phyloP scores from a whole-genome alignment of 2,329 filamentous ascomycete genomes.

The Tolypocladium amazonense region DNA sequence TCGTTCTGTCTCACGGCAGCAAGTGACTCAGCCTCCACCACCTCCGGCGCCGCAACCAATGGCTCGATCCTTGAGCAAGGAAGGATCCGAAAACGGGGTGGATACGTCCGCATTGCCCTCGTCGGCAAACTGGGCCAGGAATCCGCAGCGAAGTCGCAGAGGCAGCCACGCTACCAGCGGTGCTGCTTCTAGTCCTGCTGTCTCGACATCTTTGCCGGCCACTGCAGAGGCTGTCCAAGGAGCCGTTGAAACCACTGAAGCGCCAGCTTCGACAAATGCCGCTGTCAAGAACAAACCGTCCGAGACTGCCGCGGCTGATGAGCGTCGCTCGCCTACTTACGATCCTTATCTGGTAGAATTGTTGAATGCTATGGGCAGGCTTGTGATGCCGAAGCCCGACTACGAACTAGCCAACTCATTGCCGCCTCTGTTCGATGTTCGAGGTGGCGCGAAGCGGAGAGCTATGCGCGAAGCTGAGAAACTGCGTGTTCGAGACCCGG shows the following conservation, averaged over 20 bases:
- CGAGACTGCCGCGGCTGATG: slow-evolving; percentile 2
- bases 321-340: not conserved
- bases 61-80: slow-evolving; percentile 67
- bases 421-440: slow-evolving; percentile 73
- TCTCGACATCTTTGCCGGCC: slow-evolving; percentile 47
- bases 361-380: slow-evolving; percentile 23
- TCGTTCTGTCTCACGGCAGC: slow-evolving; percentile 42
- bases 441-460: slow-evolving; percentile 72
- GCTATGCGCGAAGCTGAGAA: slow-evolving; percentile 66
- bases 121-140: slow-evolving; percentile 84
- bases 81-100: slow-evolving; percentile 57
- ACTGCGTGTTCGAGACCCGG: slow-evolving; percentile 35
- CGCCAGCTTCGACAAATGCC: slow-evolving; percentile 12
- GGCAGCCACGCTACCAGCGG: slow-evolving; percentile 74
- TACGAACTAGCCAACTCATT: slow-evolving; percentile 13
- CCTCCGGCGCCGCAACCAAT: slow-evolving; percentile 49
- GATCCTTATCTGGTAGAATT: slow-evolving; percentile 22
- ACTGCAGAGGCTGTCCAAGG: slow-evolving; percentile 40
- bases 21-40: slow-evolving; percentile 26
- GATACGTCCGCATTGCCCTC: slow-evolving; percentile 88
- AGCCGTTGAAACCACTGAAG: slow-evolving; percentile 21
- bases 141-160: slow-evolving; percentile 54
- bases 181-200: slow-evolving; percentile 71
- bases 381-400: slow-evolving; percentile 19
- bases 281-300: slow-evolving; percentile 7